These are phyloP conservation scores for Alloascoidea africana DNA, from an alignment of 805 yeast genomes.

Conservation along the genomic window DNA sequence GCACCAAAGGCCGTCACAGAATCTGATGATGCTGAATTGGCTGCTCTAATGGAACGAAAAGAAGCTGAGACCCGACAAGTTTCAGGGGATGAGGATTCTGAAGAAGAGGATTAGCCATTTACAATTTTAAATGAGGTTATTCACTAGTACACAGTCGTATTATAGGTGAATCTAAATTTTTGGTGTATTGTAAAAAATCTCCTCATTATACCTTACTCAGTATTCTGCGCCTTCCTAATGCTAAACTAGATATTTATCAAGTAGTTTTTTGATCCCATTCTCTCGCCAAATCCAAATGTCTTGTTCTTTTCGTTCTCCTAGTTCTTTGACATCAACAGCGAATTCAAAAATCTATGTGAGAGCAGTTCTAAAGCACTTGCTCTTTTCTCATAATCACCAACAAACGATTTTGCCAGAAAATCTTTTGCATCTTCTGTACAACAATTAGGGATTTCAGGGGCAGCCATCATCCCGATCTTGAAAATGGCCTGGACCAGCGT, in stretches of 20 bases:
- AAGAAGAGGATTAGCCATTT: conserved; percentile 17
- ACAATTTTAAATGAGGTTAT: conserved; percentile 1
- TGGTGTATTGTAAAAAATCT: too few relatives aligned
- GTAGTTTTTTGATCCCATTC: too few relatives aligned
- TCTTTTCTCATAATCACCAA: conserved; percentile 56
- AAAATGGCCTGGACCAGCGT: conserved; percentile 96
- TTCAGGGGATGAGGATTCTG: conserved; percentile 59
- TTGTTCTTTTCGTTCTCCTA: too few relatives aligned
- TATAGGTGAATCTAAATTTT: too few relatives aligned
- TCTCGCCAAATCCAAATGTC: too few relatives aligned
- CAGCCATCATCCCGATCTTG: conserved; percentile 68
- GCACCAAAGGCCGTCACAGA: conserved; percentile 99
- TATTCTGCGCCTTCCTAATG: too few relatives aligned
- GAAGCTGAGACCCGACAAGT: conserved; percentile 81
- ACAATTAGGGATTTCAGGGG: conserved; percentile 61
- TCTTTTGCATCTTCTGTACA: conserved; percentile 53
- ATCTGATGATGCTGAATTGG: conserved; percentile 94
- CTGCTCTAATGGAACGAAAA: conserved; percentile 85
- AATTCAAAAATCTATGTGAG: conserved; percentile 41
- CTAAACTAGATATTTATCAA: too few relatives aligned
- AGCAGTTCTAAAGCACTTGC: conserved; percentile 61
- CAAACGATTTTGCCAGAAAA: conserved; percentile 55
- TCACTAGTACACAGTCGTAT: too few relatives aligned
- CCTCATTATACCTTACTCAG: too few relatives aligned
- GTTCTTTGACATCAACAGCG: conserved; percentile 1